Evolutionary conservation across 1,284 basidiomycete genomes (phyloP).

Genomic region (Ceratobasidium sp.): DNA sequence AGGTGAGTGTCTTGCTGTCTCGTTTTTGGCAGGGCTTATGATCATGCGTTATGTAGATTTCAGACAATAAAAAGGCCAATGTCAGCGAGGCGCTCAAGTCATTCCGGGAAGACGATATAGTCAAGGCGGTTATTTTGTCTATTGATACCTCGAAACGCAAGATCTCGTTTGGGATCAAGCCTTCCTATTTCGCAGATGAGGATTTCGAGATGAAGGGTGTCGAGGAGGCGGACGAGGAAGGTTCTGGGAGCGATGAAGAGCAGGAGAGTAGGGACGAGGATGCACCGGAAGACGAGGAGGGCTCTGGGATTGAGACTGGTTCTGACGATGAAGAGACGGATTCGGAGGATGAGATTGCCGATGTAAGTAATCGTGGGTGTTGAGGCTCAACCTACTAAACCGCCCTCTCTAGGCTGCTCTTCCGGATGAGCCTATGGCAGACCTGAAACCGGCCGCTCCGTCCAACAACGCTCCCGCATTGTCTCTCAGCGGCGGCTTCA

Average conservation of each 20-base stretch:
- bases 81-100: constrained; percentile 79
- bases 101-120: constrained; percentile 87
- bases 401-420: constrained; percentile 38
- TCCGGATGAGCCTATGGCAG: constrained; percentile 48
- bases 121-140: constrained; percentile 81
- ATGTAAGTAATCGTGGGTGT: neutral
- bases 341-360: constrained; percentile 45
- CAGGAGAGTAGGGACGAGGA: constrained; percentile 50
- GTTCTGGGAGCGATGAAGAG: constrained; percentile 47
- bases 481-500: constrained; percentile 59
- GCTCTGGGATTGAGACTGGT: constrained; percentile 49
- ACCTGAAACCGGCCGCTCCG: constrained; percentile 47
- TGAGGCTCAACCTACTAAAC: neutral
- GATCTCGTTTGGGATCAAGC: constrained; percentile 90
- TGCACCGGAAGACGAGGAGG: constrained; percentile 49
- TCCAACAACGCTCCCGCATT: constrained; percentile 50
- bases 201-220: constrained; percentile 54
- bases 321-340: constrained; percentile 50
- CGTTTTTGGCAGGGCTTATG: constrained; percentile 44
- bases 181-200: constrained; percentile 78
- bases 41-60: constrained; percentile 63
- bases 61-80: constrained; percentile 85
- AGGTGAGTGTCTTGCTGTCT: constrained; percentile 61
- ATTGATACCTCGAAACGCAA: constrained; percentile 80
- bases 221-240: constrained; percentile 50